Base-by-base conservation (phyloP, 441 rosid genomes). In the Syzygium malaccense region DNA sequence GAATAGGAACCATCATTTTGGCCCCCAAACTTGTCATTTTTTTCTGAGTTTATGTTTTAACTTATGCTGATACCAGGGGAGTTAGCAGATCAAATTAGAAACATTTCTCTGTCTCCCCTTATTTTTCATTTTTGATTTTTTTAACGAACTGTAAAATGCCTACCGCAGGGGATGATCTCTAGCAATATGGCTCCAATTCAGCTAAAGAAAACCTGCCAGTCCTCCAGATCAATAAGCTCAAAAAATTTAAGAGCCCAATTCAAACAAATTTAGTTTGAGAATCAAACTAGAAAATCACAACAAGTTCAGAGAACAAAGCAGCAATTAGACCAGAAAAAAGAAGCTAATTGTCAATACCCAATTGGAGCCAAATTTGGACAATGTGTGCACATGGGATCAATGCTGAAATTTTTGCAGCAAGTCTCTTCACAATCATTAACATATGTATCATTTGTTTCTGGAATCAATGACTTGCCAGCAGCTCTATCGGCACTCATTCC, bases 311-410 rank as follows among this genome's bases (percentile, higher is more conserved):
- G 83, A 75, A 75, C 25, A 75, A 75, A 75, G 41, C 17, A 37
- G 83, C 51, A 23, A 41, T 64, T 53, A 51, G 4, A 87, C 54
- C 54, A 11, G 28, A 17, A 25, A 37, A 64, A 48, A 66, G 26
- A 75, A 75, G 83, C 51, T 6, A 37, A 75, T 75, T 4, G 51
- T 13, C 66, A 91, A 90, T 92, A 97, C 98, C 99, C 98, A 87
- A 94, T 92, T 18, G 98, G 99, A 88, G 91, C 95, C 91, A 95
- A 91, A 91, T 93, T 90, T 55, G 98, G 98, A 93, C 99, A 96
- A 90, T 96, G 95, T 14, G 98, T 94, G 91, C 99, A 98, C 97
- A 96, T 88, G 86, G 98, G 97, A 93, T 97, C 98, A 45, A 92
- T 92, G 92, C 90, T 92, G 92, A 95, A 96, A 92, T 93, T 96